Evolutionary conservation across 2,329 filamentous ascomycete species (phyloP), one percentile per base, ranked within the genome.

Genomic region (Trichophyton rubrum): DNA sequence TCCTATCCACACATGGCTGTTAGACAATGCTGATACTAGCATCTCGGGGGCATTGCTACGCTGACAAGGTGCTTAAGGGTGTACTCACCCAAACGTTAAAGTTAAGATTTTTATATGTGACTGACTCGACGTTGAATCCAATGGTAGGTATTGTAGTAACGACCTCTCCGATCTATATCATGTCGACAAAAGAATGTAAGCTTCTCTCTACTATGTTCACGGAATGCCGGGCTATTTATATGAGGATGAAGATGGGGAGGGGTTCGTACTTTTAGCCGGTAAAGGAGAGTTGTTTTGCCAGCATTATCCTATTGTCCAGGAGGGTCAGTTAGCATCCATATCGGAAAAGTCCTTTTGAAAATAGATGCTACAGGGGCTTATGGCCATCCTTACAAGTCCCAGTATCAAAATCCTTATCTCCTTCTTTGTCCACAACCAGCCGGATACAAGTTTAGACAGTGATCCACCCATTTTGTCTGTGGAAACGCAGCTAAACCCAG

Each of bases 141-240:
- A 99, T 97, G 60, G 93, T 99, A 20, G 93, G 93, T 81, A 97
- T 97, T 69, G 93, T 99, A 64, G 93, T 97, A 67, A 99, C 93
- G 51, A 99, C 93, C 75, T 99, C 93, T 72, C 93, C 93, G 71
- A 99, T 95, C 90, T 96, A 72, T 63, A 62, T 24, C 33, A 49
- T 8, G 56, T 30, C 11, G 20, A 35, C 33, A 9, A 55, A 13
- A 55, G 40, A 24, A 22, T 41, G 51, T 55, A 55, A 55, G 51
- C 51, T 33, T 55, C 35, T 20, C 55, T 33, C 13, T n/a, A 38
- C 33, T 15, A 17, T 17, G 4, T 4, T 35, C 17, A 40, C 20
- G n/a, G 20, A 27, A 30, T n/a, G 20, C 11, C 8, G 3, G 45
- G 45, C 24, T 24, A 9, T 33, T 35, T 33, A 38, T 38, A 9